Conservation (phyloP, 768 basidiomycete genomes). For the Leccinum rimulosum region DNA sequence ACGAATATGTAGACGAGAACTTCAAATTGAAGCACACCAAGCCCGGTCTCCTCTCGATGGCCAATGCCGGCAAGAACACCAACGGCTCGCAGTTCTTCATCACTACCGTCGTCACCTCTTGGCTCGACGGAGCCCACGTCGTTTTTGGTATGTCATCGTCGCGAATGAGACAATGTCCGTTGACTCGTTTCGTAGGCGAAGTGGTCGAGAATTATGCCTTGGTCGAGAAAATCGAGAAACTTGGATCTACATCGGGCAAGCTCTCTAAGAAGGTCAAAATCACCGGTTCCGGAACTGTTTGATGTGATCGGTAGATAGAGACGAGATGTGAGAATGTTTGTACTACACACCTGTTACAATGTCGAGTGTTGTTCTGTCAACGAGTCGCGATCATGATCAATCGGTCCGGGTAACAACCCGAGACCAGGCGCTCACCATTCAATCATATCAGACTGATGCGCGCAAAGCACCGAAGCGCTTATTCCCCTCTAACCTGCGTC, state of each 20-base stretch:
- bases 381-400: background rate
- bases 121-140: constrained; percentile 17
- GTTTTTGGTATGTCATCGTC: constrained; percentile 12
- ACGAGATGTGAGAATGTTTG: background rate
- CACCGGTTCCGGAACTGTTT: background rate
- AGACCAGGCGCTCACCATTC: background rate
- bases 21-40: constrained; percentile 73
- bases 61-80: constrained; percentile 78
- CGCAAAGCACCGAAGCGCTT: background rate
- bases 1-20: constrained; percentile 71
- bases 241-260: background rate
- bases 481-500: background rate
- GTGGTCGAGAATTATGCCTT: background rate
- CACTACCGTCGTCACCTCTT: constrained; percentile 65
- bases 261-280: background rate
- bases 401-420: background rate
- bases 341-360: constrained; percentile 1
- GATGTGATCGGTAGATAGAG: background rate
- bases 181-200: constrained; percentile 1
- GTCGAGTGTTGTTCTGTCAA: background rate
- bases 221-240: background rate
- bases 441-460: background rate
- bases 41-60: constrained; percentile 70
- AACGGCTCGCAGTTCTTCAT: constrained; percentile 94
- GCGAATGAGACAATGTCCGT: background rate